phyloP scores from a whole-genome alignment of 345 rosid species.

The Fremontodendron californicum region DNA sequence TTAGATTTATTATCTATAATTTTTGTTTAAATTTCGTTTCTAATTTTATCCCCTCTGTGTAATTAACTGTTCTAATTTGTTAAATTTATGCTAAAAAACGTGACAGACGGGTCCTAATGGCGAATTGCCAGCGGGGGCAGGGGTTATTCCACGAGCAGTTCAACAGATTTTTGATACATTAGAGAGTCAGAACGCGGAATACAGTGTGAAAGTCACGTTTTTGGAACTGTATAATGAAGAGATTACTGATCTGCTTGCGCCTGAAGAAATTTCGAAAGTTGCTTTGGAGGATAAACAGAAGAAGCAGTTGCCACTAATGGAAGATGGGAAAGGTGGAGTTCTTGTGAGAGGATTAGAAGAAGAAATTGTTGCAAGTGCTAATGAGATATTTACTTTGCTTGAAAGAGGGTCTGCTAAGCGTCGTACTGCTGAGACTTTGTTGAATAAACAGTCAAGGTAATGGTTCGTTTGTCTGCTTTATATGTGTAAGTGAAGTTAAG shows the following conservation, averaged over 20 bases:
- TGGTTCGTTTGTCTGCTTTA: constrained; percentile 1
- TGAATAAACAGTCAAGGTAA: constrained; percentile 98
- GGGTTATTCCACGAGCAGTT: constrained; percentile 97
- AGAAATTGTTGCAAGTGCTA: constrained; percentile 92
- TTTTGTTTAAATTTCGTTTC: neutral
- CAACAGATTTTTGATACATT: constrained; percentile 98
- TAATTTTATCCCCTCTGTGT: neutral
- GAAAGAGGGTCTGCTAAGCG: constrained; percentile 98
- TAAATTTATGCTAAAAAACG: constrained; percentile 13
- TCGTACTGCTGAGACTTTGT: constrained; percentile 92
- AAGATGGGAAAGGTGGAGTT: constrained; percentile 99
- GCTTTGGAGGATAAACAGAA: constrained; percentile 82
- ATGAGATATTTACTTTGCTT: constrained; percentile 84
- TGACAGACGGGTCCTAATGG: constrained; percentile 73
- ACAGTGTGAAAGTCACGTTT: constrained; percentile 96
- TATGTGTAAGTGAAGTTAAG: constrained; percentile 6
- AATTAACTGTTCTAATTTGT: neutral
- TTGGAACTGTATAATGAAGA: constrained; percentile 95
- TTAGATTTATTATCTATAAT: neutral
- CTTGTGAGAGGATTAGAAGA: constrained; percentile 98
- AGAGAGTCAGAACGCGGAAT: constrained; percentile 97
- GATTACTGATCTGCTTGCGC: constrained; percentile 95
- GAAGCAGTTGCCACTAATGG: constrained; percentile 92
- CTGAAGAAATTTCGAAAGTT: constrained; percentile 82
- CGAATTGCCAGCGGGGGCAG: constrained; percentile 87